phyloP scores from a whole-genome alignment of 495 filamentous ascomycete genomes.

The Penicillium angulare region DNA sequence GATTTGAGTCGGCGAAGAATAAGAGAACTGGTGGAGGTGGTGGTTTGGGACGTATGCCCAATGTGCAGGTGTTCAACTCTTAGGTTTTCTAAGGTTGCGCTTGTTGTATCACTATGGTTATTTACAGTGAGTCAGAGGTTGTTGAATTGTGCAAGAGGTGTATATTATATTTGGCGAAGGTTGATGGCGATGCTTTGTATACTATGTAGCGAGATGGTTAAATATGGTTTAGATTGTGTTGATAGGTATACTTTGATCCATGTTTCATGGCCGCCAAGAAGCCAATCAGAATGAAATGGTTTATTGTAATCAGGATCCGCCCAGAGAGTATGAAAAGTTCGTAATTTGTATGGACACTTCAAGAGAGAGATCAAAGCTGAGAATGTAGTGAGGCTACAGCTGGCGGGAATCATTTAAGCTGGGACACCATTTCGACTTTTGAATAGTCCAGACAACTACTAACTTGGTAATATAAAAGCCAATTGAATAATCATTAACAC shows the following conservation, averaged over 20 bases:
- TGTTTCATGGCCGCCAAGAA: not conserved
- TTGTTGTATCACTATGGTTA: not conserved
- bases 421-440: too few species aligned
- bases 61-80: conserved; percentile 50
- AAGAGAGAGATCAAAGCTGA: not conserved
- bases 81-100: conserved; percentile 1
- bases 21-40: conserved; percentile 48
- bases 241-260: not conserved
- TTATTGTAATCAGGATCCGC: not conserved
- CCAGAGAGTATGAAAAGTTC: too few species aligned
- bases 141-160: not conserved
- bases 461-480: too few species aligned
- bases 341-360: not conserved
- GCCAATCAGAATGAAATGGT: not conserved
- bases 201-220: not conserved
- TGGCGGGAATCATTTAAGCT: not conserved
- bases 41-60: conserved; percentile 52
- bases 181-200: not conserved
- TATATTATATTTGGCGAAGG: conserved; percentile 11
- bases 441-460: too few species aligned
- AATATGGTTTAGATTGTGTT: not conserved
- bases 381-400: not conserved
- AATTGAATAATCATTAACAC: too few species aligned
- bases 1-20: conserved; percentile 49
- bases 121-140: too few species aligned